phyloP scores from a whole-genome alignment of 225 moss, liverwort and hornwort genomes.

The Pleurozium schreberi region DNA sequence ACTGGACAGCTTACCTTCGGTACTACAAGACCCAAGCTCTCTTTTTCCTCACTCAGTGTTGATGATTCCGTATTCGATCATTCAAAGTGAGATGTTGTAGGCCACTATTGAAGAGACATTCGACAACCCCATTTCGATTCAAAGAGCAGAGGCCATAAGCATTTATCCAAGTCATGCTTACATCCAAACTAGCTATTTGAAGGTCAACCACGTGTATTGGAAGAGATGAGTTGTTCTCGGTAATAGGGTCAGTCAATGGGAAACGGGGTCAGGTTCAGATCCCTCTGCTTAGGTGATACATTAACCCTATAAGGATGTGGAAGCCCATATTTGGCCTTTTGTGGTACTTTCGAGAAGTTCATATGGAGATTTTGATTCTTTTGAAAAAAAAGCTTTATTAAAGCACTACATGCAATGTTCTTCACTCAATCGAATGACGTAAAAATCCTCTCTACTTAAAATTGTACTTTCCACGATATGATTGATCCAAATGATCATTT shows the following conservation, averaged over 20 bases:
- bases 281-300: not conserved
- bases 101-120: not conserved
- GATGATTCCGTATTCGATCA: not conserved
- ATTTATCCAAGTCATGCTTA: not conserved
- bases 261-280: not conserved
- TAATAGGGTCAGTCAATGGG: not conserved
- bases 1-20: not conserved
- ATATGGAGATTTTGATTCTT: not conserved
- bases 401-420: not conserved
- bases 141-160: not conserved
- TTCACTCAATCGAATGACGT: not conserved
- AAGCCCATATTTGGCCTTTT: not conserved
- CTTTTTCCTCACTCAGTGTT: not conserved
- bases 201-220: not conserved
- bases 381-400: too few species aligned
- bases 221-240: not conserved
- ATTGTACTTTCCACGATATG: not conserved
- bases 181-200: not conserved
- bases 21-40: not conserved
- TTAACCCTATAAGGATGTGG: not conserved
- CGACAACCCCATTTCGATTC: not conserved
- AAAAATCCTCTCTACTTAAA: not conserved
- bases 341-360: not conserved
- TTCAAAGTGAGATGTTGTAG: not conserved
- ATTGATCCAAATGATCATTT: not conserved